Evolutionary conservation across 1,284 basidiomycete genomes (phyloP), one percentile per base, ranked within the genome.

Genomic region (Malassezia vespertilionis): DNA sequence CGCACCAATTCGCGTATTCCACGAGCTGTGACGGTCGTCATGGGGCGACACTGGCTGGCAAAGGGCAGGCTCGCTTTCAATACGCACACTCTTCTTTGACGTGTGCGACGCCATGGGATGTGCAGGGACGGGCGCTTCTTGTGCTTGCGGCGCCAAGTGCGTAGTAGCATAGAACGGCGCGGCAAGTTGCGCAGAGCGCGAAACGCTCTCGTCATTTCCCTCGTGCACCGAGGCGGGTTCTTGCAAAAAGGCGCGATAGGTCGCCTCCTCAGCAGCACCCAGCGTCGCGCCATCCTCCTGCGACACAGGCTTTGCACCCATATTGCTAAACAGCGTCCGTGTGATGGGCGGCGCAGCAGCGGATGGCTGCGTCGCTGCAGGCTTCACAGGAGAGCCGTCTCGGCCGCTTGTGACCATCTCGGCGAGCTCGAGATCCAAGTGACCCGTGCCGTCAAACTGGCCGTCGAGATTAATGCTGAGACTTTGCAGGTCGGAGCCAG

Each of bases 401-500:
- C n/a, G n/a, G n/a, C 33, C 23, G 24, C 23, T 31, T n/a, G 31
- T 15, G 26, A 30, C 24, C 23, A 39, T 14, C 26, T 33, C 34
- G 26, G 34, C 34, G 17, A 53, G 40, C 12, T 53, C 35, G 1
- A 63, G 20, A 32, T 61, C 61, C 12, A 68, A 52, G 34, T 56
- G 54, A 6, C 65, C 65, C 4, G 59, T 64, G 24, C 65, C 65
- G 34, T 69, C 65, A 21, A 69, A 59, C 33, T 39, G 52, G 31
- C 54, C 53, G 50, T 66, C 61, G 30, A 63, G 43, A 20, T 51
- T 54, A 15, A 68, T 56, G 47, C 60, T 65, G 21, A 56, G 44
- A 2, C 14, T 14, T 15, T 10, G 35, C 24, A 14, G n/a, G n/a
- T n/a, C n/a, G n/a, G n/a, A n/a, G n/a, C n/a, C n/a, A n/a, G n/a